Conservation (phyloP, 1,284 basidiomycete genomes). For the Boletellus deceptivus region DNA sequence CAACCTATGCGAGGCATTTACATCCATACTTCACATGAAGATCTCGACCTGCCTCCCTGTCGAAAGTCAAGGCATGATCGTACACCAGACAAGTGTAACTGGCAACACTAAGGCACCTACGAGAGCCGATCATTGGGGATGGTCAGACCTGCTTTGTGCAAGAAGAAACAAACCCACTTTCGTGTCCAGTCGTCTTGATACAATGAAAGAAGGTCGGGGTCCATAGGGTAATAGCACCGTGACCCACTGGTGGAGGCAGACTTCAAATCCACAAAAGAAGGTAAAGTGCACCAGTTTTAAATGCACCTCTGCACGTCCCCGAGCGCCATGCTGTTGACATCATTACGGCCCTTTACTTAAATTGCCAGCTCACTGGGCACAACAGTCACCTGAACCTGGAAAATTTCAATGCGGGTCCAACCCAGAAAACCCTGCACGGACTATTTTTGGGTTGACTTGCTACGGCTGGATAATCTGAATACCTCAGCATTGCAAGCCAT, state of each 20-base stretch:
- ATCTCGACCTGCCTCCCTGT: not conserved
- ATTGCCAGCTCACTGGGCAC: too few species aligned
- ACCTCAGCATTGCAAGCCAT: too few species aligned
- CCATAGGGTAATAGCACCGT: not conserved
- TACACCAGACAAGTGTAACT: not conserved
- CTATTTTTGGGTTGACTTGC: too few species aligned
- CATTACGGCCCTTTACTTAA: too few species aligned
- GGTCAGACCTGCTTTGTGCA: not conserved
- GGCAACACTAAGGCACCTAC: not conserved
- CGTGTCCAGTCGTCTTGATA: not conserved
- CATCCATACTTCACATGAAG: not conserved
- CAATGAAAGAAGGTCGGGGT: not conserved
- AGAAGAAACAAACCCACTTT: not conserved
- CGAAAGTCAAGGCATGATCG: not conserved
- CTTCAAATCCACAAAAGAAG: too few species aligned
- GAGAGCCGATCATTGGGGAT: not conserved
- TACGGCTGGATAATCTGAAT: too few species aligned
- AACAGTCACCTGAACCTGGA: too few species aligned
- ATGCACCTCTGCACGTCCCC: too few species aligned
- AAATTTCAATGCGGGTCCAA: too few species aligned
- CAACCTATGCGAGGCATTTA: not conserved
- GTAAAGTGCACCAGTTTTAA: too few species aligned
- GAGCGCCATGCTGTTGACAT: too few species aligned
- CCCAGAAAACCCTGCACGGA: too few species aligned
- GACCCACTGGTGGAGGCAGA: not conserved